phyloP scores from a whole-genome alignment of 345 rosid genomes.

The Hirschfeldia incana region DNA sequence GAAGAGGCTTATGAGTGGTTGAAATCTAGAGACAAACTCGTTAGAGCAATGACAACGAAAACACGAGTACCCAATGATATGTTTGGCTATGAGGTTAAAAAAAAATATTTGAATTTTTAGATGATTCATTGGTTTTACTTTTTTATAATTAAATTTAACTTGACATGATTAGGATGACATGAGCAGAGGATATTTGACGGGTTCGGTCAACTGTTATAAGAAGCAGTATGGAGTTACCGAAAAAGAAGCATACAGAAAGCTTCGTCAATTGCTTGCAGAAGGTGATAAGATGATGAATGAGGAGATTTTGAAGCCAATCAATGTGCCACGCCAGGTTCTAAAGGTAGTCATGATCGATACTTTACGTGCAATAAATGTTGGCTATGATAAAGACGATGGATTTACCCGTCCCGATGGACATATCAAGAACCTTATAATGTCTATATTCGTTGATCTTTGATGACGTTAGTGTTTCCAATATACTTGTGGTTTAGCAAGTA shows the following conservation, averaged over 20 bases:
- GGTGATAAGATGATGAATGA: slow-evolving; percentile 6
- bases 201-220: background rate
- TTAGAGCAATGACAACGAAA: background rate
- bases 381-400: too few species aligned
- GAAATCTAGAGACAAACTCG: slow-evolving; percentile 1
- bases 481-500: too few species aligned
- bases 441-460: too few species aligned
- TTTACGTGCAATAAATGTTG: too few species aligned
- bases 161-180: slow-evolving; percentile 37
- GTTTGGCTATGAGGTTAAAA: background rate
- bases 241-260: background rate
- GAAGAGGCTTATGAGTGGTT: slow-evolving; percentile 21
- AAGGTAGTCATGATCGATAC: background rate
- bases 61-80: slow-evolving; percentile 1
- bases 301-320: slow-evolving; percentile 11
- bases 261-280: background rate
- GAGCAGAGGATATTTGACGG: slow-evolving; percentile 21
- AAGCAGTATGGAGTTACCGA: slow-evolving; percentile 21
- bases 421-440: too few species aligned
- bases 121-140: background rate
- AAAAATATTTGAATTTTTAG: background rate
- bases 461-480: too few species aligned
- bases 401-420: too few species aligned
- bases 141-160: background rate
- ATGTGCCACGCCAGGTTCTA: slow-evolving; percentile 1